phyloP scores from a whole-genome alignment of 2,329 filamentous ascomycete species.

The Xylaria multiplex region DNA sequence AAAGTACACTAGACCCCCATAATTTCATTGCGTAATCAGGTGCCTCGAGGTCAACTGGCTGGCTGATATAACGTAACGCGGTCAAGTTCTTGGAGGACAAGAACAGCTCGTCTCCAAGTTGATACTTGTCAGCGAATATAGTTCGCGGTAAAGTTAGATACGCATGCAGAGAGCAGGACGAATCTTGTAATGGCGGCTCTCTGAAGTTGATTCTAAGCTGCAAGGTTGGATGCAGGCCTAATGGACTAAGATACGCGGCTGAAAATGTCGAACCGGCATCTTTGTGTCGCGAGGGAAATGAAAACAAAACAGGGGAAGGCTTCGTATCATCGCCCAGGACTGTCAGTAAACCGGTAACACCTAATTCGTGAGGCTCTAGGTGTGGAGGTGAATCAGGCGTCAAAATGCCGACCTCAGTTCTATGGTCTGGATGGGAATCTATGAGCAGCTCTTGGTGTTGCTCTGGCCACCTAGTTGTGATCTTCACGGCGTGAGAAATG shows the following conservation, averaged over 20 bases:
- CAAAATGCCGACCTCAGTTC: conserved; percentile 84
- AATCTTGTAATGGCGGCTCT: conserved; percentile 61
- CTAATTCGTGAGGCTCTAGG: conserved; percentile 76
- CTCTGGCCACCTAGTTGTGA: conserved; percentile 73
- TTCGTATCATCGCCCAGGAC: conserved; percentile 79
- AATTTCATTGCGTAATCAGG: conserved; percentile 79
- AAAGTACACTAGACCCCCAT: conserved; percentile 83
- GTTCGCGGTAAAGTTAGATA: conserved; percentile 84
- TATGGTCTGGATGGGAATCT: conserved; percentile 56
- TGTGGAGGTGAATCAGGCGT: conserved; percentile 68
- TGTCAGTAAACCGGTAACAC: conserved; percentile 79
- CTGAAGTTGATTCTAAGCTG: conserved; percentile 70
- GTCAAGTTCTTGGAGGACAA: conserved; percentile 81
- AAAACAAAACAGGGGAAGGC: conserved; percentile 81
- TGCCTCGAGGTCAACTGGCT: conserved; percentile 89
- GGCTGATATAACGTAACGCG: conserved; percentile 72
- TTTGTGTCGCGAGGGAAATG: conserved; percentile 81
- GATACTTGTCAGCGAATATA: conserved; percentile 89
- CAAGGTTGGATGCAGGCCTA: conserved; percentile 85
- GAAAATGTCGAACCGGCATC: conserved; percentile 68
- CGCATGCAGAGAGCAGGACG: conserved; percentile 77
- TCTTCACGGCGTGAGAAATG: conserved; percentile 70
- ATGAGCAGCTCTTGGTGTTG: conserved; percentile 54
- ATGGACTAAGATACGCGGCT: conserved; percentile 73
- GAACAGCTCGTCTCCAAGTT: conserved; percentile 80